Evolutionary conservation across 208 protist genomes (phyloP), one percentile per base, ranked within the genome.

Genomic region (Leishmania tarentolae): DNA sequence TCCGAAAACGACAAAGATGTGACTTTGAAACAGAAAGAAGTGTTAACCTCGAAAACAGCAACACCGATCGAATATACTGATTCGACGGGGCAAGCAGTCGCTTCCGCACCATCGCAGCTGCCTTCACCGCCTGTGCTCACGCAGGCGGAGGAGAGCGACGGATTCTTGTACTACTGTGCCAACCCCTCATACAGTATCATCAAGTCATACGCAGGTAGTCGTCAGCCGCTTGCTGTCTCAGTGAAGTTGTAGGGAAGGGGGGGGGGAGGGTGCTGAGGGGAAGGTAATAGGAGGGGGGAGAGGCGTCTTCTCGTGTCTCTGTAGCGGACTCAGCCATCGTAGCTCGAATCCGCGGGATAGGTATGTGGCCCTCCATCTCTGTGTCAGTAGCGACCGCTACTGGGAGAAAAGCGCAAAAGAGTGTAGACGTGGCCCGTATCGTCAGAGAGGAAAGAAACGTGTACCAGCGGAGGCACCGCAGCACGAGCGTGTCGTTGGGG

Each of bases 101-200:
- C 72, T 17, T 6, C 46, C 13, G 28, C 46, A 7, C 5, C 6
- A 35, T 59, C 31, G 4, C 19, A 66, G 8, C 17, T 66, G 28
- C 42, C 42, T 19, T 46, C 68, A 52, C 75, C 81, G 40, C 75
- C 87, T 46, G 35, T 42, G 19, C 81, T 88, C n/a, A 88, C 83
- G 28, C 46, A 47, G 31, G 73, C 40, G 11, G 90, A 94, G 82
- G 66, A 83, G 40, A 76, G 71, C 5, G 87, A 88, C 31, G 85
- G 86, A 47, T 93, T 92, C 79, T 87, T 93, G 57, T 92, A 93
- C 79, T 95, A 95, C 84, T 96, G 93, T 70, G 93, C 93, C 24
- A 96, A 96, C 57, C 82, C 91, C 24, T 79, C 83, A 28, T 75
- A 63, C 68, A 57, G 13, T 9, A 68, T 81, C 3, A 78, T 69